A percentile compares a stretch with the other conserved stretches of the same genome.
phyloP scores from a whole-genome alignment of 768 basidiomycete genomes.

The Boletus tomentosulus region DNA sequence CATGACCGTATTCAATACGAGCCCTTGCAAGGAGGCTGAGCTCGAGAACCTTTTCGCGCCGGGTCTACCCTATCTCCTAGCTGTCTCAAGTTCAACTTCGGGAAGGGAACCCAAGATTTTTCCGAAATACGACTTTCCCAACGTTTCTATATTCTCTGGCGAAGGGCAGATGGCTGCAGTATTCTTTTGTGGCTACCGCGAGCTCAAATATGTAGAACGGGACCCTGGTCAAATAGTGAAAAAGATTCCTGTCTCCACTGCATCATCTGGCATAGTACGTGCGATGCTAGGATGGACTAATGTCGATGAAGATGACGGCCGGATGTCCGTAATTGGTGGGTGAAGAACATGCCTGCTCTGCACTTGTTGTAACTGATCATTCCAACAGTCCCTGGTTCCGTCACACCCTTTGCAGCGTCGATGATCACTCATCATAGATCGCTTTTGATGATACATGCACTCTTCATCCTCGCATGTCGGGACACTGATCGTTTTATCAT shows the following conservation, averaged over 20 bases:
- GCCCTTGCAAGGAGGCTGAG: constrained; percentile 4
- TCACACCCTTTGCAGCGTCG: neutral
- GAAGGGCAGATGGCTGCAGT: neutral
- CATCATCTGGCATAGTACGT: neutral
- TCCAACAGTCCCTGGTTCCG: neutral
- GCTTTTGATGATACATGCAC: constrained; percentile 7
- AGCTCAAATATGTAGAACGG: neutral
- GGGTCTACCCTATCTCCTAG: constrained; percentile 6
- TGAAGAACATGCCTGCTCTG: neutral
- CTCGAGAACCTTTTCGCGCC: constrained; percentile 13
- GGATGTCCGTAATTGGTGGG: neutral
- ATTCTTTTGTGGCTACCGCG: neutral
- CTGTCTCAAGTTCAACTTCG: constrained; percentile 8
- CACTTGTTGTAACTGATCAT: neutral
- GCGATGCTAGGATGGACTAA: neutral
- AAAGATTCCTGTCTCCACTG: neutral
- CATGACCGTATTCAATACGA: constrained; percentile 2
- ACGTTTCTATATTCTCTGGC: neutral
- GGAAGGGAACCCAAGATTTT: constrained; percentile 1
- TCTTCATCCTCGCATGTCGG: constrained; percentile 8
- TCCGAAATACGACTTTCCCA: neutral
- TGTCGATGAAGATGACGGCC: neutral
- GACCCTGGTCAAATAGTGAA: neutral
- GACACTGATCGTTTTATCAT: neutral
- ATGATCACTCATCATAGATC: constrained; percentile 3